Evolutionary conservation across 495 filamentous ascomycete genomes (phyloP).

Genomic region (Neurospora cerealis): DNA sequence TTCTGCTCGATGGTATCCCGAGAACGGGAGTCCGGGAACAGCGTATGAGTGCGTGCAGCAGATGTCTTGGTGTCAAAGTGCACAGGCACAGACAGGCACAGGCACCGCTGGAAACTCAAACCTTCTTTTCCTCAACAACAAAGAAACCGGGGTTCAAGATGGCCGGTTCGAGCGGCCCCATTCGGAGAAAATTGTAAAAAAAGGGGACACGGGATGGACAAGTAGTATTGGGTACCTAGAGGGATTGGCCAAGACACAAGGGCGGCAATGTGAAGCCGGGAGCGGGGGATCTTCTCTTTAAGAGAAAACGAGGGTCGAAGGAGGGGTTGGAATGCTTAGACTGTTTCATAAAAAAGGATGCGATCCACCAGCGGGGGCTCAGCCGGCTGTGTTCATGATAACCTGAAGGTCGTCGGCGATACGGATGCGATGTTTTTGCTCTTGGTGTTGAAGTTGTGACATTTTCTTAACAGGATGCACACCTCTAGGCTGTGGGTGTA

Average conservation of each 20-base stretch:
- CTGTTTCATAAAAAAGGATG: background rate
- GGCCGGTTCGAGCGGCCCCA: background rate
- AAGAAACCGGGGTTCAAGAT: background rate
- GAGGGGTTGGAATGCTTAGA: background rate
- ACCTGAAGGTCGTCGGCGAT: background rate
- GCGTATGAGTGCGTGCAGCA: background rate
- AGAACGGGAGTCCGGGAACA: background rate
- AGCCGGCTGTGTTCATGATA: background rate
- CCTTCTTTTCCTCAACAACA: background rate
- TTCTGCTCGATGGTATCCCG: background rate
- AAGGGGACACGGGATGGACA: background rate
- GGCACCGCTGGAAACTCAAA: background rate
- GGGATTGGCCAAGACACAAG: background rate
- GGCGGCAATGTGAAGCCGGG: background rate
- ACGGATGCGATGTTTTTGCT: background rate
- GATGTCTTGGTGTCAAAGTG: background rate
- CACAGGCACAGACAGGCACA: background rate
- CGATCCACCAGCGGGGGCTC: background rate
- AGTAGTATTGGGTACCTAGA: background rate
- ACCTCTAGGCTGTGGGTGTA: background rate
- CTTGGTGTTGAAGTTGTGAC: background rate
- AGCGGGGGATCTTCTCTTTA: background rate
- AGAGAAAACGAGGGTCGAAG: background rate
- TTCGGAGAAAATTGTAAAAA: background rate
- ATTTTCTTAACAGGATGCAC: background rate